These are phyloP conservation scores for Ascoidea rubescens DNA, from an alignment of 805 yeast genomes.

Conservation along the genomic window DNA sequence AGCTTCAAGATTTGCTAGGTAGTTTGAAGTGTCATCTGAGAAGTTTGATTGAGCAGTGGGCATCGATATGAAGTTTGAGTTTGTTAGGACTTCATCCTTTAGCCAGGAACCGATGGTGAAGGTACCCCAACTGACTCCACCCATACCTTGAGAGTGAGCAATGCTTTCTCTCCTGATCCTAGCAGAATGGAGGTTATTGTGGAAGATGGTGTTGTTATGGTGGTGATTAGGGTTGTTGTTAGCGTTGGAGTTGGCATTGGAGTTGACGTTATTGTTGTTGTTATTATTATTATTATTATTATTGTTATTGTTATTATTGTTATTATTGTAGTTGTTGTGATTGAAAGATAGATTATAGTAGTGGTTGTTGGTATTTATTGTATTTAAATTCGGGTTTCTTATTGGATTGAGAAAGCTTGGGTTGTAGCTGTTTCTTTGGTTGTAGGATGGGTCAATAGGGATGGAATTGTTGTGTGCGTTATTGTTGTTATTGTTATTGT, in stretches of 20 bases:
- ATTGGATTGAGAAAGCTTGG: neutral
- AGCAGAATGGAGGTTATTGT: constrained; percentile 19
- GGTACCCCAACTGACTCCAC: constrained; percentile 96
- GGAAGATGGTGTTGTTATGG: constrained; percentile 14
- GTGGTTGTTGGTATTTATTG: neutral
- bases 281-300: neutral
- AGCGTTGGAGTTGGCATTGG: constrained; percentile 10
- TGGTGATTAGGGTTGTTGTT: constrained; percentile 5
- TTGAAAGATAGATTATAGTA: constrained; percentile 1
- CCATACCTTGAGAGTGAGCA: constrained; percentile 96
- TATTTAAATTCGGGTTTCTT: no score
- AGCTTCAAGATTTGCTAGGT: constrained; percentile 86
- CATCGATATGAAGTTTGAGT: constrained; percentile 2
- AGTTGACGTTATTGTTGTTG: neutral
- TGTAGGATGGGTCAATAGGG: constrained; percentile 9
- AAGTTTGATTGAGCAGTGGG: neutral
- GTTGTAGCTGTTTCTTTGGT: constrained; percentile 3
- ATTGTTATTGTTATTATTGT: neutral
- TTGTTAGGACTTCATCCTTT: constrained; percentile 69
- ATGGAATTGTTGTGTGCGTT: neutral
- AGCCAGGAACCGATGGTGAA: constrained; percentile 92
- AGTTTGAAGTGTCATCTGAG: constrained; percentile 40
- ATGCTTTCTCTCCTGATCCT: constrained; percentile 75
- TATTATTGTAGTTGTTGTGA: neutral
- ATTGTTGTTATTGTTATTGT: neutral